phyloP scores from a whole-genome alignment of 2,329 filamentous ascomycete genomes.

The Pseudogymnoascus sp. region DNA sequence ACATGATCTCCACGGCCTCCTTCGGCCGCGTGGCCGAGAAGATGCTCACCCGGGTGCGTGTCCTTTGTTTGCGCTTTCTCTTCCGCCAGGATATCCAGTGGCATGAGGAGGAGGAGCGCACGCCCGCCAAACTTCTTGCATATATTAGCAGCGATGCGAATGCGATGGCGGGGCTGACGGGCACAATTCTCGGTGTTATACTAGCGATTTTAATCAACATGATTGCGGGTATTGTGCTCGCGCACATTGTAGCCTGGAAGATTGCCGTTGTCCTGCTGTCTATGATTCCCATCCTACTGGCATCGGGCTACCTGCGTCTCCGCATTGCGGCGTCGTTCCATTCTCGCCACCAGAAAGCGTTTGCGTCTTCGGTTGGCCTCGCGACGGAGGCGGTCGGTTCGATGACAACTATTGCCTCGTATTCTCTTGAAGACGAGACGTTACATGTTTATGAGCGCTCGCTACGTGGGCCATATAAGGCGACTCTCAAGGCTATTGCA shows the following conservation, averaged over 20 bases:
- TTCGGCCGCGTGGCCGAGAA: slow-evolving; percentile 54
- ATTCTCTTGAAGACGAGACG: slow-evolving; percentile 39
- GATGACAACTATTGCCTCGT: slow-evolving; percentile 50
- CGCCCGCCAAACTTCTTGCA: slow-evolving; percentile 52
- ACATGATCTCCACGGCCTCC: slow-evolving; percentile 45
- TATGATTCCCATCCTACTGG: slow-evolving; percentile 58
- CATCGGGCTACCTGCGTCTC: slow-evolving; percentile 61
- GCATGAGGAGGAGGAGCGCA: slow-evolving; percentile 58
- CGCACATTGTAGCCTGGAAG: slow-evolving; percentile 66
- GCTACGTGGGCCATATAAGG: slow-evolving; percentile 41
- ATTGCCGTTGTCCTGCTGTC: slow-evolving; percentile 66
- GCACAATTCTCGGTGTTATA: slow-evolving; percentile 60
- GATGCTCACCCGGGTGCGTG: slow-evolving; percentile 52
- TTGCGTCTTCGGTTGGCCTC: slow-evolving; percentile 52
- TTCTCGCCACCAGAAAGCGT: slow-evolving; percentile 54
- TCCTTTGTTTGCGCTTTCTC: slow-evolving; percentile 55
- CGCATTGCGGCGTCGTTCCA: slow-evolving; percentile 53
- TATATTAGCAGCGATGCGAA: slow-evolving; percentile 63
- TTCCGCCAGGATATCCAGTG: slow-evolving; percentile 60
- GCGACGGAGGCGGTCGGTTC: slow-evolving; percentile 62
- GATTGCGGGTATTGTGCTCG: slow-evolving; percentile 56
- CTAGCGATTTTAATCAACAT: slow-evolving; percentile 62
- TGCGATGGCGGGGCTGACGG: slow-evolving; percentile 58
- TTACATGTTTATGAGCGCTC: slow-evolving; percentile 45
- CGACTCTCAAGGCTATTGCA: slow-evolving; percentile 40